phyloP scores from a whole-genome alignment of 1,284 basidiomycete species.

The Pseudozyma pruni region DNA sequence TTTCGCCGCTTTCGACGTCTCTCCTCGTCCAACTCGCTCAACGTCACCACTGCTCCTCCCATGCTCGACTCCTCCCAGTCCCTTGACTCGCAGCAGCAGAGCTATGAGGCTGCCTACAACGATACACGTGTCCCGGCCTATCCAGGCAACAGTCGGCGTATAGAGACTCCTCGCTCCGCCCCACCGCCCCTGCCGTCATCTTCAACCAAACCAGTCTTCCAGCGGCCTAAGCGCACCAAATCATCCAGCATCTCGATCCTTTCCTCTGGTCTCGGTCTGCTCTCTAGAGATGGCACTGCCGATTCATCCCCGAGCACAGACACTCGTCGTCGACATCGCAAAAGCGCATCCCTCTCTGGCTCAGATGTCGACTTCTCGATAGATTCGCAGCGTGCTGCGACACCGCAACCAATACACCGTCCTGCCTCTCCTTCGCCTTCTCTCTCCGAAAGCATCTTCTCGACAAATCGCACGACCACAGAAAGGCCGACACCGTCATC shows the following conservation, averaged over 20 bases:
- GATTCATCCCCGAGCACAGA: conserved; percentile 4
- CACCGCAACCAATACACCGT: conserved; percentile 22
- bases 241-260: conserved; percentile 49
- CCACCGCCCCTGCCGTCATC: conserved; percentile 41
- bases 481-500: background rate
- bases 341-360: conserved; percentile 34
- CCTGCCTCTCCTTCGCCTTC: conserved; percentile 35
- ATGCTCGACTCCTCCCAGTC: conserved; percentile 12
- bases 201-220: conserved; percentile 34
- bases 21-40: conserved; percentile 40
- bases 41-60: conserved; percentile 20
- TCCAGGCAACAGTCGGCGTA: background rate
- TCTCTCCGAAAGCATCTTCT: conserved; percentile 18
- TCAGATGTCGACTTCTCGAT: conserved; percentile 31
- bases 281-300: conserved; percentile 9
- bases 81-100: conserved; percentile 25
- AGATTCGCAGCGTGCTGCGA: conserved; percentile 14
- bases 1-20: conserved; percentile 42
- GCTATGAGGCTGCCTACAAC: background rate
- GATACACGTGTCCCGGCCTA: conserved; percentile 10
- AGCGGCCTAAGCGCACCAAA: conserved; percentile 34
- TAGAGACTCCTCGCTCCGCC: conserved; percentile 11
- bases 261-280: conserved; percentile 23
- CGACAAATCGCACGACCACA: background rate
- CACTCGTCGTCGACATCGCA: conserved; percentile 16